Evolutionary conservation across 345 rosid species (phyloP).

Genomic region (Salix arbutifolia): DNA sequence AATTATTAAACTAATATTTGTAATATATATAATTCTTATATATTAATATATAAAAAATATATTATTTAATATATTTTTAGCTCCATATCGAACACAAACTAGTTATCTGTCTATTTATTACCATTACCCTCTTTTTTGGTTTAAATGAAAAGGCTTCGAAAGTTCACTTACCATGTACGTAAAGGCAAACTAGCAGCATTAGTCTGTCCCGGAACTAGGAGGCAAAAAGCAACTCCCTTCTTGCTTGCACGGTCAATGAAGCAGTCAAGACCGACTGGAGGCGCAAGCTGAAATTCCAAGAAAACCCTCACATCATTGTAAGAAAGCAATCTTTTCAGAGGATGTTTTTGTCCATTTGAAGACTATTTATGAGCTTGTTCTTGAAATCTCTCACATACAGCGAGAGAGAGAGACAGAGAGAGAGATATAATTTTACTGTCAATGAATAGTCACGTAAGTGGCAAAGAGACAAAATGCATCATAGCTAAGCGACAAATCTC

Average conservation of each 20-base stretch:
- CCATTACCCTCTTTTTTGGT: neutral
- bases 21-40: no score
- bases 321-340: conserved; percentile 3
- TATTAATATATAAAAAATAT: no score
- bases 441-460: conserved; percentile 13
- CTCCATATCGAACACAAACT: no score
- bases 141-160: conserved; percentile 4
- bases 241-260: conserved; percentile 49
- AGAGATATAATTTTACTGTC: neutral
- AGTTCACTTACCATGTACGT: conserved; percentile 51
- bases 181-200: conserved; percentile 27
- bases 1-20: no score
- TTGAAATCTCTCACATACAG: neutral
- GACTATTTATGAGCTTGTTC: neutral
- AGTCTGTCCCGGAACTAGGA: conserved; percentile 28
- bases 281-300: conserved; percentile 6
- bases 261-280: neutral
- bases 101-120: neutral
- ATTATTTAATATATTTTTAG: no score
- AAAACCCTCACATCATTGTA: neutral
- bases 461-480: conserved; percentile 3
- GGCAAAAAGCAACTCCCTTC: conserved; percentile 34
- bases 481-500: neutral
- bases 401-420: neutral
- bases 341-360: conserved; percentile 33